Base-by-base conservation (phyloP, 371 early-diverging fungal species). In the Quaeritorhiza haematococci region DNA sequence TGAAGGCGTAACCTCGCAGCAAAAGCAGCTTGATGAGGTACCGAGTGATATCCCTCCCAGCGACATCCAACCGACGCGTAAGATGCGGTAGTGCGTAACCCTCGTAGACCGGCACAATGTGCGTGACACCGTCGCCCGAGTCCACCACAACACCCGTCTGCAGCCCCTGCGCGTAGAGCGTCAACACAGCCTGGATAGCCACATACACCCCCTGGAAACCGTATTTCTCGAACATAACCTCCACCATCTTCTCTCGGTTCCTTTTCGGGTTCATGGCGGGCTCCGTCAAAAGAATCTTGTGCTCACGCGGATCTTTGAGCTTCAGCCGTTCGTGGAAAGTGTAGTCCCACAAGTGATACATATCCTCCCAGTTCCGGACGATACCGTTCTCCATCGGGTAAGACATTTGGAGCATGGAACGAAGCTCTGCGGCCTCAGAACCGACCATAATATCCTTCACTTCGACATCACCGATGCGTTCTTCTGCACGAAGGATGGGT, bases 381-480 rank as follows among this genome's bases (percentile, higher is more conserved):
- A 98, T 91, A n/a, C 98, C 98, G 78, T 96, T 95, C 71, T 96
- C 94, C 90, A 98, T 89, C 7, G 98, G 98, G 65, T 98, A 96
- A 21, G 90, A 86, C 89, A 98, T 91, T 71, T 94, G 89, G 33
- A 98, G 80, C 63, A 87, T 86, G 53, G 87, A 80, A 21, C 97
- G 85, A 26, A 91, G 69, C 30, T 84, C 87, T 21, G 94, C 89
- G 24, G 97, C 98, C 69, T 98, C 97, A 58, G 92, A 94, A 24
- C 98, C 98, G 41, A 96, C 90, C 88, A 95, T 95, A 64, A 96
- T 91, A 68, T 97, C 97, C 67, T 90, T 91, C 44, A 93, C 79
- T 57, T 68, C 59, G 27, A 72, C 55, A 53, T 93, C 85, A 33
- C 90, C 86, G 34, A 88, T 76, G 51, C 74, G 73, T 62, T 96